Evolutionary conservation across 148 eudicot genomes (phyloP).

Genomic region (Chenopodium quinoa): DNA sequence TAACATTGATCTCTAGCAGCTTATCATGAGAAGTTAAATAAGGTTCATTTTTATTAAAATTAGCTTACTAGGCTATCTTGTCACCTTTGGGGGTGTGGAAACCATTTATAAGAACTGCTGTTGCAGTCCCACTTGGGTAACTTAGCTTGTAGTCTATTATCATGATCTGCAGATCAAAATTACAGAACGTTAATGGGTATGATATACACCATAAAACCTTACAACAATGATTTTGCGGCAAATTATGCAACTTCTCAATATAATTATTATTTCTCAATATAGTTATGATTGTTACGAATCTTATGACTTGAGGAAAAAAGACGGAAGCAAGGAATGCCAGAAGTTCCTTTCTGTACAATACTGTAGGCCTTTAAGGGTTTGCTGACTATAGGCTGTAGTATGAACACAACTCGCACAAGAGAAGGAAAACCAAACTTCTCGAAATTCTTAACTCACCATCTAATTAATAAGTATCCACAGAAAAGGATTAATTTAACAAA

Average conservation of each 20-base stretch:
- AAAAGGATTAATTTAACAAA: not conserved
- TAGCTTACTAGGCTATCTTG: constrained; percentile 63
- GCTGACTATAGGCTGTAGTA: not conserved
- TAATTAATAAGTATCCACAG: not conserved
- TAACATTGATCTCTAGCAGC: not conserved
- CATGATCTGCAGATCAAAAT: constrained; percentile 53
- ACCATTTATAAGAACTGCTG: constrained; percentile 86
- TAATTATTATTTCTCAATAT: not conserved
- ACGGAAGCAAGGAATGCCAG: not conserved
- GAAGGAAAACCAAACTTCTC: not conserved
- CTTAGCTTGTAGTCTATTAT: constrained; percentile 72
- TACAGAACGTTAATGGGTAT: not conserved
- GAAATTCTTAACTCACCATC: not conserved
- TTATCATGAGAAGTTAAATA: not conserved
- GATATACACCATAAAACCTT: not conserved
- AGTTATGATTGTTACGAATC: not conserved
- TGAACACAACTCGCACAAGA: not conserved
- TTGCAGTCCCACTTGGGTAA: constrained; percentile 92
- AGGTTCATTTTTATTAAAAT: no score
- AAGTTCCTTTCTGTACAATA: not conserved
- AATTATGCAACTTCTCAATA: not conserved
- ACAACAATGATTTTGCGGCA: not conserved
- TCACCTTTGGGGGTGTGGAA: constrained; percentile 79
- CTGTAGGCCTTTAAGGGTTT: not conserved
- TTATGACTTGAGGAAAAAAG: not conserved